Base-by-base conservation (phyloP, 805 yeast genomes). In the Candida pini region DNA sequence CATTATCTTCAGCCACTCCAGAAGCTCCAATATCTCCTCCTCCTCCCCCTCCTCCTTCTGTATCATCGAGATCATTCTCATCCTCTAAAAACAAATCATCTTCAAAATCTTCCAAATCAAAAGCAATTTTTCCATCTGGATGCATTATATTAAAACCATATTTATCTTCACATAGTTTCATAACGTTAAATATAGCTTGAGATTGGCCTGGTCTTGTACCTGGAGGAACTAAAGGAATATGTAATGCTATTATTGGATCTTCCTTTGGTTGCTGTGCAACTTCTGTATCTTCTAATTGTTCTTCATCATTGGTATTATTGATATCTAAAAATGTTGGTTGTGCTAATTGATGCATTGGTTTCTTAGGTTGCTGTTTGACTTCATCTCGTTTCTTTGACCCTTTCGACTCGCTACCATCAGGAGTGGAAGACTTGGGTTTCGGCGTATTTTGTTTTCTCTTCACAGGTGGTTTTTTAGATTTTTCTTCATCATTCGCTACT, bases 121-220 rank as follows among this genome's bases (percentile, higher is more conserved):
- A 61, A 2, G 79, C 76, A 18, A 73, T 71, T 34, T 75, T 66
- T 4, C 82, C 76, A 39, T 73, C 73, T 0, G 89, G 89, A 47
- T 80, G 86, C 35, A 82, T 63, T 2, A 64, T 71, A 22, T 75
- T 75, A 73, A 81, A 85, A 4, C 95, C 96, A 56, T 86, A 86
- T 57, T 83, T 83, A 32, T 82, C 87, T 51, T 86, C 95, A 5
- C 90, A 83, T 35, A 82, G 59, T 45, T 76, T 74, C 54, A 81
- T 57, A 20, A 86, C 84, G 45, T 86, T 85, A 43, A 84, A 69
- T 4, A 82, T 76, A 1, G 77, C 77, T 47, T 78, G 82, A 1
- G 79, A 63, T 30, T 75, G 72, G 2, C 81, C 81, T 7, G 60
- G 58, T 17, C 48, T 44, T 1, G 50, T 40, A 5, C 59, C 52